phyloP scores from a whole-genome alignment of 495 filamentous ascomycete genomes.

The Recurvomyces mirabilis region DNA sequence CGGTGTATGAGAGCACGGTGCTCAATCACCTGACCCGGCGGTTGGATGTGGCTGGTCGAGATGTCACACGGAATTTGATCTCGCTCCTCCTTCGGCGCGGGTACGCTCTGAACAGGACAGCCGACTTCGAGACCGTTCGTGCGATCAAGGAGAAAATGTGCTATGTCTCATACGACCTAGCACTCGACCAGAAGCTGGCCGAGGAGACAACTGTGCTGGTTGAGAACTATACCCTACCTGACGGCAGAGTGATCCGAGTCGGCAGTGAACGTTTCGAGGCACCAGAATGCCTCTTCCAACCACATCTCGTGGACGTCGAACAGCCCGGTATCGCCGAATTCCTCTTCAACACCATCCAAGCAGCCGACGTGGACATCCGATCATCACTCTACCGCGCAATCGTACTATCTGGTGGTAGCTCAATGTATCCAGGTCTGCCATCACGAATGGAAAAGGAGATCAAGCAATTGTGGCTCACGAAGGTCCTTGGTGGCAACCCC shows the following conservation, averaged over 20 bases:
- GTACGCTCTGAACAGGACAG: slow-evolving; percentile 94
- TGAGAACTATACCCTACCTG: slow-evolving; percentile 91
- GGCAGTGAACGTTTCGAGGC: slow-evolving; percentile 97
- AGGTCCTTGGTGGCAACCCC: slow-evolving; percentile 77
- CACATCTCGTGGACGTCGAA: slow-evolving; percentile 94
- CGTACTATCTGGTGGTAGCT: slow-evolving; percentile 88
- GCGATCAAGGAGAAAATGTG: slow-evolving; percentile 96
- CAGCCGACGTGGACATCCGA: slow-evolving; percentile 88
- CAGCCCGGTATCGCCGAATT: slow-evolving; percentile 94
- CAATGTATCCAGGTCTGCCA: slow-evolving; percentile 96
- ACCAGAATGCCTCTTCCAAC: slow-evolving; percentile 97
- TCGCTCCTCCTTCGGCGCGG: slow-evolving; percentile 86
- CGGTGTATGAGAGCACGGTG: slow-evolving; percentile 93
- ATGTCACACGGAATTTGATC: slow-evolving; percentile 96
- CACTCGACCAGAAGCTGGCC: slow-evolving; percentile 86
- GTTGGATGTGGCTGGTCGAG: slow-evolving; percentile 89
- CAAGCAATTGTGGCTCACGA: slow-evolving; percentile 96
- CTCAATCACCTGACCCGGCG: slow-evolving; percentile 91
- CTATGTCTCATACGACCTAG: slow-evolving; percentile 97
- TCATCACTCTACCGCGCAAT: slow-evolving; percentile 91
- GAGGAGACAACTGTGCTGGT: slow-evolving; percentile 97
- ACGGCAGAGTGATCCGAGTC: slow-evolving; percentile 89
- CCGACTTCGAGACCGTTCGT: slow-evolving; percentile 97
- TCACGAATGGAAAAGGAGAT: slow-evolving; percentile 94
- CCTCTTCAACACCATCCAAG: slow-evolving; percentile 96